Base-by-base conservation (phyloP, 371 early-diverging fungal genomes). In the Mucor plumbeus region DNA sequence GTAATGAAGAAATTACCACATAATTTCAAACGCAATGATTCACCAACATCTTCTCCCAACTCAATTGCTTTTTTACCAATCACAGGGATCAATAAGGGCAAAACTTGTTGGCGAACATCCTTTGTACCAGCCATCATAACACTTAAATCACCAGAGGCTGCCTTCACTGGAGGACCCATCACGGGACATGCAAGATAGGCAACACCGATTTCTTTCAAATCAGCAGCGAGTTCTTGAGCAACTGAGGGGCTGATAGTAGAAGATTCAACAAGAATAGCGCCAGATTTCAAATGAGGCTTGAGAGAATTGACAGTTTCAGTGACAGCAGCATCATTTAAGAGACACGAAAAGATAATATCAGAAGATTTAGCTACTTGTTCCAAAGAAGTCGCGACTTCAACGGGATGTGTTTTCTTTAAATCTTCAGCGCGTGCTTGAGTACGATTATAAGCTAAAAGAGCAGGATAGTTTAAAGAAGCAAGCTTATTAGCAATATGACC, bases 1-100 rank as follows among this genome's bases (percentile, higher is more conserved):
- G 81, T 79, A 17, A 92, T 72, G 61, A 90, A 79, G 61, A 84
- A 91, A 69, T 92, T 92, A 40, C 91, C 91, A 35, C 86, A 73
- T 10, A 94, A 76, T 70, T 92, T 91, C 60, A 89, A 79, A 3
- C 74, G 73, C 6, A 83, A 77, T 1, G 85, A 87, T 1, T 69
- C 53, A 11, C 76, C 64, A 0, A 78, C 77, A 62, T 88, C 77
- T 0, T 81, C 74, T 9, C 90, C 86, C 5, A 85, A 58, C 35
- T 87, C 78, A 15, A 89, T 77, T 0, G 39, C 53, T 26, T 71
- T 72, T 21, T 78, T 73, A 36, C 81, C 84, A 17, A 81, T 72
- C 1, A 67, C 80, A 31, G 74, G 74, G 15, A 74, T 61, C 35
- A 84, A 66, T 6, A 74, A 48, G 26, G 76, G 71, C 9, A 64